These are phyloP conservation scores for Senna tora DNA, from an alignment of 306 rosid species.

Conservation along the genomic window DNA sequence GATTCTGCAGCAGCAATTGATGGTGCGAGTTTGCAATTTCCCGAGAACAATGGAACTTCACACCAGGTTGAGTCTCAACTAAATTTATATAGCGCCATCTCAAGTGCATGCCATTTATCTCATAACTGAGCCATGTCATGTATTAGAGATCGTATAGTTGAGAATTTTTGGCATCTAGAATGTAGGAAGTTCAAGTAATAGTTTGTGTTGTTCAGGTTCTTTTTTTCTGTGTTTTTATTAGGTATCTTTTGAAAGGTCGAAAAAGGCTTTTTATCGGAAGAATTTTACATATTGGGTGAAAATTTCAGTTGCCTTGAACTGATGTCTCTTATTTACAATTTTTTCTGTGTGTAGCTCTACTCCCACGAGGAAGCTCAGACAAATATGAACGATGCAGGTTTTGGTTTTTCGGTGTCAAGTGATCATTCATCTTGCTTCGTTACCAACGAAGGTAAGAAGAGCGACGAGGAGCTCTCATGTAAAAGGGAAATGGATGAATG, in stretches of 20 bases:
- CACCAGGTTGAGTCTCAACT: slow-evolving; percentile 55
- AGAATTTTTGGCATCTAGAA: slow-evolving; percentile 18
- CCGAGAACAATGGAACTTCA: slow-evolving; percentile 37
- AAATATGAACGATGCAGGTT: slow-evolving; percentile 37
- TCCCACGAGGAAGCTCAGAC: slow-evolving; percentile 48
- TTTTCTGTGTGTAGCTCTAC: slow-evolving; percentile 34
- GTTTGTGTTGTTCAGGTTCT: slow-evolving; percentile 14
- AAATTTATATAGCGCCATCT: slow-evolving; percentile 23
- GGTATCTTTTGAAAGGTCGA: neutral
- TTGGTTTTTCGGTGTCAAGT: slow-evolving; percentile 33
- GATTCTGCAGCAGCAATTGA: slow-evolving; percentile 51
- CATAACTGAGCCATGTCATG: slow-evolving; percentile 25
- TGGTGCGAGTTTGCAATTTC: slow-evolving; percentile 36
- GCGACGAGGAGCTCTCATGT: slow-evolving; percentile 41
- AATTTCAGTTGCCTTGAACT: slow-evolving; percentile 31
- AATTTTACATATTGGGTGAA: slow-evolving; percentile 27
- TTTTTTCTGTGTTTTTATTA: neutral
- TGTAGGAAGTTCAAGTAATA: slow-evolving; percentile 23
- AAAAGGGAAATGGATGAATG: slow-evolving; percentile 34
- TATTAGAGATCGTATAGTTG: neutral
- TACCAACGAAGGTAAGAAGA: slow-evolving; percentile 39
- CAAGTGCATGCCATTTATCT: slow-evolving; percentile 21
- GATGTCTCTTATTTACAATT: slow-evolving; percentile 24
- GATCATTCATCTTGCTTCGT: slow-evolving; percentile 33
- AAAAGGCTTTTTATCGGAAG: slow-evolving; percentile 18